These are phyloP conservation scores for Nicotiana benthamiana DNA, from an alignment of 257 asterid species.

Conservation along the genomic window DNA sequence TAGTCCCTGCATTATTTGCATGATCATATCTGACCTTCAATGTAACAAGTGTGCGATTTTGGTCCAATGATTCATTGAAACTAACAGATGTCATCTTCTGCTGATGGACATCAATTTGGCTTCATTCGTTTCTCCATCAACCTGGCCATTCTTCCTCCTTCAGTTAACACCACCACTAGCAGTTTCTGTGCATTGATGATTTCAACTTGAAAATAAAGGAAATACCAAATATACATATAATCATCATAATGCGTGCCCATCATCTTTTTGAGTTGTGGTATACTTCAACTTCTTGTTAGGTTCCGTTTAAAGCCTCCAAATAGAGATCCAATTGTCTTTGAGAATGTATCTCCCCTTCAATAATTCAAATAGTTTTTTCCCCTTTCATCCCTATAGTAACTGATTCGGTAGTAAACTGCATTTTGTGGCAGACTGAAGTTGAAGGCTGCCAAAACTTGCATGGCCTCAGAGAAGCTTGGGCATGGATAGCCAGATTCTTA, in stretches of 20 bases:
- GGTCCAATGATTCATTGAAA: not conserved
- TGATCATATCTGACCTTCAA: not conserved
- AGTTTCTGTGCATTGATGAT: not conserved
- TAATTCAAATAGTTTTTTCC: too few relatives aligned
- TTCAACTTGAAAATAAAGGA: not conserved
- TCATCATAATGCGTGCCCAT: not conserved
- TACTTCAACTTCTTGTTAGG: not conserved
- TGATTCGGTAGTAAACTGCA: not conserved
- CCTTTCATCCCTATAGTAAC: not conserved
- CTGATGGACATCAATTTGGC: not conserved
- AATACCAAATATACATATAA: not conserved
- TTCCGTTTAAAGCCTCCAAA: not conserved
- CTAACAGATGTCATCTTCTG: not conserved
- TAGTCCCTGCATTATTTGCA: not conserved
- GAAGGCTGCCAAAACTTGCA: slow-evolving; percentile 48
- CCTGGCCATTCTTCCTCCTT: not conserved
- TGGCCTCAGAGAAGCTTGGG: slow-evolving; percentile 78
- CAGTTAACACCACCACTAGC: not conserved
- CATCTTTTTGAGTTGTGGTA: not conserved
- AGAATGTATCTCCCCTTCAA: not conserved
- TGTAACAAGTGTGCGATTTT: not conserved
- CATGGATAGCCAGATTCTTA: slow-evolving; percentile 87
- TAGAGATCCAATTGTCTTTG: not conserved
- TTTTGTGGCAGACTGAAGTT: slow-evolving; percentile 53
- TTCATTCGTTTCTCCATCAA: not conserved